Evolutionary conservation across 1,284 basidiomycete genomes (phyloP), one percentile per base, ranked within the genome.

Genomic region (Uromyces viciae-fabae): DNA sequence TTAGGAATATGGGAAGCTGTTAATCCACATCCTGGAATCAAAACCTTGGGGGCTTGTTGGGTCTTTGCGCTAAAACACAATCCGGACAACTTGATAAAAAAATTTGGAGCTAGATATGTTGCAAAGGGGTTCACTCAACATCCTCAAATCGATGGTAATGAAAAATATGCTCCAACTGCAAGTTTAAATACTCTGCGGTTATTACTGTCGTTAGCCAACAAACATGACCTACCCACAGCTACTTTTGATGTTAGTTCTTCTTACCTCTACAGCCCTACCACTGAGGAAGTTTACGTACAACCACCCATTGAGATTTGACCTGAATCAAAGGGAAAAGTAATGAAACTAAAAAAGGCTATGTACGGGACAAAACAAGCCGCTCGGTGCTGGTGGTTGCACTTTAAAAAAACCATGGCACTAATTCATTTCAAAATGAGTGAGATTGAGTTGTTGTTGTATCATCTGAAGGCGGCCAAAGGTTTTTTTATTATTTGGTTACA

Each of bases 141-240:
- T 4, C 28, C 38, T 22, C 38, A 62, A 3, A 31, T 77, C 0
- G 75, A 77, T 46, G 60, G 33, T 22, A 38, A 40, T n/a, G n/a
- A 58, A n/a, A 75, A 31, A 8, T 75, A 42, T 62, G 73, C 56
- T 28, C 56, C 73, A n/a, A 75, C 73, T 2, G 73, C 43, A 2
- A 42, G 38, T 7, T 31, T 64, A 7, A 31, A 33, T 33, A 4
- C 9, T 11, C 36, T 71, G 11, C 33, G 38, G 3, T 22, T 73
- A n/a, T 31, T 73, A 11, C 31, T 73, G 1, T 49, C 71, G 3
- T 3, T 73, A 4, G 42, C 42, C 9, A 56, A n/a, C 22, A 31
- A 15, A 7, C 28, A 73, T n/a, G 22, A 36, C 1, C 56, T 19
- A 17, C 49, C 71, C 14, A 56, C 33, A 22, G 52, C 43, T 7